These are phyloP conservation scores for Drechslerella coelobrocha DNA, from an alignment of 2,329 filamentous ascomycete genomes.

Conservation along the genomic window DNA sequence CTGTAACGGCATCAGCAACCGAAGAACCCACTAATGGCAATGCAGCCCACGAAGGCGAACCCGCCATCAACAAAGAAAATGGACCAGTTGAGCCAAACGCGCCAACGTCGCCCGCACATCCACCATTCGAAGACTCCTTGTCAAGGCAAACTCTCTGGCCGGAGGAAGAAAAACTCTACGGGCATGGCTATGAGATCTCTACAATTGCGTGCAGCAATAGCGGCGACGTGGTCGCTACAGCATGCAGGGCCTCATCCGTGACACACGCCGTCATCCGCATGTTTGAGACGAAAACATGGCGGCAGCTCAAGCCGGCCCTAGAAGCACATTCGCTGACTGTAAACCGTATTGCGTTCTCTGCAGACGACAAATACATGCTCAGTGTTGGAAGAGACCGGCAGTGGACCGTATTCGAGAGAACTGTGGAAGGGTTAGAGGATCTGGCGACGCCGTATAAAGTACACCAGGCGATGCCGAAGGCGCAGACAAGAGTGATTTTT, in stretches of 20 bases:
- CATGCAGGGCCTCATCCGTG: conserved; percentile 87
- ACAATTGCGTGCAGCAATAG: conserved; percentile 80
- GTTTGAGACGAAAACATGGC: conserved; percentile 84
- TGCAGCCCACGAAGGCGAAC: too few species aligned
- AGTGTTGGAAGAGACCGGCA: conserved; percentile 91
- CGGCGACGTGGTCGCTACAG: conserved; percentile 79
- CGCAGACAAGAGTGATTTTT: conserved; percentile 90
- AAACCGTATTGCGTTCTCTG: conserved; percentile 79
- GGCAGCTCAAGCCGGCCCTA: conserved; percentile 81
- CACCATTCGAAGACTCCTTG: conserved; percentile 87
- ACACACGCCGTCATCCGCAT: conserved; percentile 94
- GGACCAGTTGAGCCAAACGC: too few species aligned
- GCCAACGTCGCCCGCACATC: conserved; percentile 61
- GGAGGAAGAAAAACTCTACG: conserved; percentile 94
- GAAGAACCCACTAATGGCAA: conserved; percentile 52
- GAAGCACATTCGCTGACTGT: conserved; percentile 86
- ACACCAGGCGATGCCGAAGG: conserved; percentile 75
- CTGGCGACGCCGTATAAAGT: conserved; percentile 63
- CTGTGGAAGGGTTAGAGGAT: conserved; percentile 54
- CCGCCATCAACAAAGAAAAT: too few species aligned
- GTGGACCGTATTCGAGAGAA: conserved; percentile 77
- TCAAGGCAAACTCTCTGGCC: conserved; percentile 93
- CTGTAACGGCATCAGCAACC: conserved; percentile 69
- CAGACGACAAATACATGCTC: conserved; percentile 75
- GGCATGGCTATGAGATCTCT: conserved; percentile 96